These are phyloP conservation scores for Auricularia cornea DNA, from an alignment of 768 basidiomycete species.

Conservation along the genomic window DNA sequence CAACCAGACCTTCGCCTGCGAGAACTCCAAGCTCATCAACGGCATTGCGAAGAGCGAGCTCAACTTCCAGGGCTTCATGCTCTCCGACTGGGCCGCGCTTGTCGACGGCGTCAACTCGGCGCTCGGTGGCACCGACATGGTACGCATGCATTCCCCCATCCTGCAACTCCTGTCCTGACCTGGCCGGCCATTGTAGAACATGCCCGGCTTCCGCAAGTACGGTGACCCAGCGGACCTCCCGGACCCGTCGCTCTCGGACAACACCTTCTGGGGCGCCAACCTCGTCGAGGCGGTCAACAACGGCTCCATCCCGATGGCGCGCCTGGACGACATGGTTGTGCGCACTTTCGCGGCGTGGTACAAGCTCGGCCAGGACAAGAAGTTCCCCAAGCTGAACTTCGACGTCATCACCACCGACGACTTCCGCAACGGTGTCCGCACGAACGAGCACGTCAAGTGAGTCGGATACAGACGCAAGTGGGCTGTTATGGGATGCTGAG, in stretches of 20 bases:
- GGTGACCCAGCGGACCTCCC: constrained; percentile 25
- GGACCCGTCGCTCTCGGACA: constrained; percentile 3
- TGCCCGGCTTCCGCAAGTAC: constrained; percentile 56
- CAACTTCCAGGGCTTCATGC: constrained; percentile 56
- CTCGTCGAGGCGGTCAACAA: constrained; percentile 42
- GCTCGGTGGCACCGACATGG: constrained; percentile 47
- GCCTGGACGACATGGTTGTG: constrained; percentile 69
- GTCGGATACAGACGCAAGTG: neutral
- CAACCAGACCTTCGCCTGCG: constrained; percentile 48
- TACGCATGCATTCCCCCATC: too few species aligned
- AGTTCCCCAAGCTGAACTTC: constrained; percentile 29
- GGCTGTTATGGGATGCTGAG: neutral
- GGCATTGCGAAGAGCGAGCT: constrained; percentile 67
- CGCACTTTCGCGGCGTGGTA: constrained; percentile 25
- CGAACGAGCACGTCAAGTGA: constrained; percentile 48
- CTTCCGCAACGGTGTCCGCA: constrained; percentile 16
- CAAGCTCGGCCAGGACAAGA: constrained; percentile 23
- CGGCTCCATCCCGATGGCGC: constrained; percentile 54
- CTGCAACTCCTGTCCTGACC: too few species aligned
- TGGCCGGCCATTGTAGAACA: too few species aligned
- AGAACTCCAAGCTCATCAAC: constrained; percentile 63
- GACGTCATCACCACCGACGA: constrained; percentile 17
- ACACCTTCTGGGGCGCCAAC: constrained; percentile 27
- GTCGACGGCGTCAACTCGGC: constrained; percentile 21
- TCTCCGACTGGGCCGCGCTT: constrained; percentile 17